Base-by-base conservation (phyloP, 768 basidiomycete species). In the Tubosaeta sp. region DNA sequence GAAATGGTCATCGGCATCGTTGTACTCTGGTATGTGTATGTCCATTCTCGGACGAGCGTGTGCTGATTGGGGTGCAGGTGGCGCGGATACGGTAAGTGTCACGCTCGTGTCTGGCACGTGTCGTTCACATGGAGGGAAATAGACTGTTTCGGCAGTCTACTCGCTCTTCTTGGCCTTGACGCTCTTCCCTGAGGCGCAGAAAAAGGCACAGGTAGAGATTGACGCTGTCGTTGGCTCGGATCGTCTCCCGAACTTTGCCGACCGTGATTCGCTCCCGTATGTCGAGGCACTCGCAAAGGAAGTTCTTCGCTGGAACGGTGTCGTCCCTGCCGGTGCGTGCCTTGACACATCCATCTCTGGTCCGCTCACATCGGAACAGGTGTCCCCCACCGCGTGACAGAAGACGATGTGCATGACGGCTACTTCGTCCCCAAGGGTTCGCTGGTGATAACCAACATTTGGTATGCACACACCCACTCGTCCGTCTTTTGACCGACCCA, bases 121-220 rank as follows among this genome's bases (percentile, higher is more conserved):
- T 27, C 25, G 19, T 40, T 64, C 16, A 57, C 41, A 13, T 13
- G 13, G 30, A 41, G 16, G 39, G 1, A 21, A 21, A 4, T 14
- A 85, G 83, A 84, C 80, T 18, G 83, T 83, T 54, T 82, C 82
- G 38, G 73, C 78, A 1, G 73, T 82, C 53, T 76, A 81, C 59
- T 74, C 81, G 0, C 78, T 84, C 55, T 84, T 83, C 68, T 71
- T 85, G 40, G 83, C 82, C 32, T 74, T 85, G 73, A 65, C 79
- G 3, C 71, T 82, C 24, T 70, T 78, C 60, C 83, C 83, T 7
- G 77, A 78, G 38, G 79, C 69, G 25, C 74, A 74, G 55, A 76
- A 71, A 62, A 84, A 77, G 63, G 84, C 83, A 12, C 83, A 83
- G 55, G 71, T 69, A 48, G 84, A 85, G 66, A 77, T 86, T 53